Evolutionary conservation across 306 rosid genomes (phyloP), one percentile per base, ranked within the genome.

Genomic region (Mucuna pruriens): DNA sequence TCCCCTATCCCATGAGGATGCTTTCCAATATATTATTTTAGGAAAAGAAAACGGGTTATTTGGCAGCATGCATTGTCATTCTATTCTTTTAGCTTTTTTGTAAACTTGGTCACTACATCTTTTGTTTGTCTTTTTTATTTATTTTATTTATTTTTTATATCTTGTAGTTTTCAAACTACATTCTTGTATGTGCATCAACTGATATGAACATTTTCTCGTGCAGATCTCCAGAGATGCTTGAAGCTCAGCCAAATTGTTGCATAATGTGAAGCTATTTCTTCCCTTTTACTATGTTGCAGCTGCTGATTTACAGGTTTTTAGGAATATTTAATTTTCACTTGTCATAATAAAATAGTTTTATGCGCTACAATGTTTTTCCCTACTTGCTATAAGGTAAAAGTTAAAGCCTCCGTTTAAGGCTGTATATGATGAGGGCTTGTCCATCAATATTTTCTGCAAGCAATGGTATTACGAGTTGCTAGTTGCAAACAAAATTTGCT

Each of bases 201-300:
- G 60, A 82, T 66, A 45, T 29, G 16, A 67, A 38, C 52, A 17
- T 71, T 38, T 86, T 79, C 62, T 65, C 26, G 55, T 85, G 89
- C 98, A 95, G 99, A 85, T 93, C 99, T 75, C 93, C 96, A 2
- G 98, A 93, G 77, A 89, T 89, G 97, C 88, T 88, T 0, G 94
- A 90, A 2, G 82, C 93, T 2, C 96, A 91, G 88, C 0, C 86
- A 78, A 91, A 93, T 78, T 95, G 97, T 81, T 87, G 87, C 82
- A 79, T 91, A 80, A 93, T 95, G 98, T 95, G 91, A 95, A 85
- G 76, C 77, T 44, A 45, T 55, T 38, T 69, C 82, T 44, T 33
- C 71, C 71, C 51, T 49, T 29, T 39, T 67, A 70, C 23, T 17
- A 49, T 33, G 19, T 71, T 39, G 83, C 61, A 51, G 65, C 61